A percentile compares a stretch with the other conserved stretches of the same genome.
These are phyloP conservation scores for Neurospora cerealis DNA, from an alignment of 495 filamentous ascomycete species.

Conservation along the genomic window DNA sequence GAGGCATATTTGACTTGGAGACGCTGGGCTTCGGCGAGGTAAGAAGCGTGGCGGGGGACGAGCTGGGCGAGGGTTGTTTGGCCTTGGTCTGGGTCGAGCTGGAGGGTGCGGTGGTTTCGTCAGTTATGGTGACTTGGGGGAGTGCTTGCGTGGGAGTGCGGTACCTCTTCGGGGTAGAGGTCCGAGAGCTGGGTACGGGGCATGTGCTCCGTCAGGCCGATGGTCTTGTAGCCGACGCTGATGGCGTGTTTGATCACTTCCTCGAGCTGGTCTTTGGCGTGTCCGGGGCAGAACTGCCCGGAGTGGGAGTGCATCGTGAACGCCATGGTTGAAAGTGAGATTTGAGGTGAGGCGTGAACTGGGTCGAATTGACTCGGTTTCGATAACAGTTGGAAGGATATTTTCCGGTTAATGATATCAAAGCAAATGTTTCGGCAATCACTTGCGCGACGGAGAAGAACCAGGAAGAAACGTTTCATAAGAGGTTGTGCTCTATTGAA, in stretches of 20 bases:
- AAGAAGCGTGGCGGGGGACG: slow-evolving; percentile 53
- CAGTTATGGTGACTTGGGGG: slow-evolving; percentile 8
- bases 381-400: not conserved
- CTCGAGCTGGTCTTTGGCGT: slow-evolving; percentile 77
- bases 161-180: slow-evolving; percentile 87
- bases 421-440: not conserved
- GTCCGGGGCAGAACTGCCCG: slow-evolving; percentile 87
- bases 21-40: slow-evolving; percentile 57
- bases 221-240: slow-evolving; percentile 61
- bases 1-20: slow-evolving; percentile 60
- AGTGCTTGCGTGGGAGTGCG: not conserved
- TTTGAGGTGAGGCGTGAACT: not conserved
- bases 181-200: slow-evolving; percentile 62
- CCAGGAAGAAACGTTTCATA: not conserved
- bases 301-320: slow-evolving; percentile 99
- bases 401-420: not conserved
- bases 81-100: slow-evolving; percentile 26
- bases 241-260: slow-evolving; percentile 76
- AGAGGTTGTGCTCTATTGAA: not conserved
- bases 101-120: slow-evolving; percentile 2
- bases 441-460: not conserved
- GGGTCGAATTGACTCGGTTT: not conserved
- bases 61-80: slow-evolving; percentile 29
- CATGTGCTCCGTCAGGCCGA: slow-evolving; percentile 96
- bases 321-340: slow-evolving; percentile 50